These are phyloP conservation scores for Penstemon davidsonii DNA, from an alignment of 257 asterid species.

Conservation along the genomic window DNA sequence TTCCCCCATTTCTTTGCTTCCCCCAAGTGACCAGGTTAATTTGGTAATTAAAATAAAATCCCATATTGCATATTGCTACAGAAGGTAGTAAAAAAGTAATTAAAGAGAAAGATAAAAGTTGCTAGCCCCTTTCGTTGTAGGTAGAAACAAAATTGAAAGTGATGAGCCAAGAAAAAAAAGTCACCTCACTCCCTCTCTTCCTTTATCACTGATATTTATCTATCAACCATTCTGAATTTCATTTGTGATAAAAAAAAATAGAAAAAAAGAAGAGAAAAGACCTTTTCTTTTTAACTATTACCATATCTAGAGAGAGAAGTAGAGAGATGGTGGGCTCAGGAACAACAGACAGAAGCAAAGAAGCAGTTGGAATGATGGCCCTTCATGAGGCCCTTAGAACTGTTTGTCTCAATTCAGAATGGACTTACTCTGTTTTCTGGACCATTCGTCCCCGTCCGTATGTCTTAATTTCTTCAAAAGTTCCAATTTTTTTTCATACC, in stretches of 20 bases:
- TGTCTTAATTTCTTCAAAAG: conserved; percentile 12
- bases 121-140: neutral
- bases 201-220: conserved; percentile 42
- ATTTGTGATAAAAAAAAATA: conserved; percentile 32
- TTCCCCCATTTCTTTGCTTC: conserved; percentile 27
- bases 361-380: conserved; percentile 99
- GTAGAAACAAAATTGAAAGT: conserved; percentile 13
- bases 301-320: conserved; percentile 26
- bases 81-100: conserved; percentile 8
- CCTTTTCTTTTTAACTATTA: neutral
- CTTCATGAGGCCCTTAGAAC: conserved; percentile 97
- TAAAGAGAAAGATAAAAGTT: conserved; percentile 21
- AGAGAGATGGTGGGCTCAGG: conserved; percentile 98
- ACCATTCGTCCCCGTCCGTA: conserved; percentile 99
- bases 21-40: conserved; percentile 47
- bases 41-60: conserved; percentile 11
- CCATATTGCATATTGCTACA: neutral
- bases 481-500: neutral
- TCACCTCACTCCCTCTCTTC: conserved; percentile 27
- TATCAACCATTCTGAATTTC: conserved; percentile 25
- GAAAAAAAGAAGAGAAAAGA: neutral
- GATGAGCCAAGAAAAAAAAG: conserved; percentile 41
- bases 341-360: conserved; percentile 96
- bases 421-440: conserved; percentile 99
- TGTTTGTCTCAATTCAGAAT: conserved; percentile 93